Evolutionary conservation across 306 rosid genomes (phyloP), one percentile per base, ranked within the genome.

Genomic region (Parietaria judaica): DNA sequence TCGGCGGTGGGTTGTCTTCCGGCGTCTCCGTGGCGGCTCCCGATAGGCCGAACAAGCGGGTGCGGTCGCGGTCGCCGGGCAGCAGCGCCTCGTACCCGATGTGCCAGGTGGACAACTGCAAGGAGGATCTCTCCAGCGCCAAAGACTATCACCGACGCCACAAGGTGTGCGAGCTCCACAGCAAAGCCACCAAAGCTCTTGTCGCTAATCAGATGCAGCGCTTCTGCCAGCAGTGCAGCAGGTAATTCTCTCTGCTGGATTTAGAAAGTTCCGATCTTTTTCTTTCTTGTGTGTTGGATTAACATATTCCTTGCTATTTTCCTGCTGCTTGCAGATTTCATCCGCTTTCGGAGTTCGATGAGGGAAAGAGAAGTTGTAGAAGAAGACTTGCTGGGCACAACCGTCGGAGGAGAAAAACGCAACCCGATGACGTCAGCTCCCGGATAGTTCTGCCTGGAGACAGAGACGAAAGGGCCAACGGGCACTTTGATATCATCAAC

Each of bases 161-260:
- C 54, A 90, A 90, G 53, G 97, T 90, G 3, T 90, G 97, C 50
- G 88, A 90, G 80, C 16, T 80, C 70, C 97, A 90, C 17, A 83
- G 95, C 67, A 90, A 90, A 68, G 75, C 97, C 65, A 77, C 89
- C 9, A 82, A 70, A 54, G 90, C 95, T 11, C 81, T 75, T 10
- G 84, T 86, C 36, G 77, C 77, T 31, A 76, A 70, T 34, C 90
- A 79, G 73, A 79, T 83, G 94, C 97, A 90, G 76, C 59, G 97
- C 59, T 90, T 90, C 66, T 90, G 97, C 72, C 97, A 90, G 73
- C 97, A 90, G 90, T 90, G 97, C 71, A 90, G 97, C 81, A 86
- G 97, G 91, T 84, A 46, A 16, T 4, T 31, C 4, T 36, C 11
- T 36, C 14, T 11, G 12, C 53, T 41, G 31, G 31, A 23, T 23